A percentile compares a stretch with the other conserved stretches of the same genome.
These are phyloP conservation scores for Sclerotinia sclerotiorum DNA, from an alignment of 2,329 filamentous ascomycete species.

Conservation along the genomic window DNA sequence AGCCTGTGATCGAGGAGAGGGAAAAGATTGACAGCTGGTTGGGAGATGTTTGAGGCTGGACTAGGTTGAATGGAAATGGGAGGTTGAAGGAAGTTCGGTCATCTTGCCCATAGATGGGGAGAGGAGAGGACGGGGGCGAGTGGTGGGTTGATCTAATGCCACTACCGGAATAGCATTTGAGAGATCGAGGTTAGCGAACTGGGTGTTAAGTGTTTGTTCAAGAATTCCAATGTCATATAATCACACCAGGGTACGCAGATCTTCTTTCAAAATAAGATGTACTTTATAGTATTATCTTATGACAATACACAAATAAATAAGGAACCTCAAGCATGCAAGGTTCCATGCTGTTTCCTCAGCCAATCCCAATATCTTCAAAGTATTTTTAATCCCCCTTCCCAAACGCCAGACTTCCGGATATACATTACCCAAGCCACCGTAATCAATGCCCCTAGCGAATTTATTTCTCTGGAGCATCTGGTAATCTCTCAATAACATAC, in stretches of 20 bases:
- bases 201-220: no score
- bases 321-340: neutral
- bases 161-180: no score
- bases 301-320: neutral
- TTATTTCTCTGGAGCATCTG: conserved; percentile 68
- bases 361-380: conserved; percentile 12
- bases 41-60: neutral
- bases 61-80: no score
- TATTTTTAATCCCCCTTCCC: conserved; percentile 6
- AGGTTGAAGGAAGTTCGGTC: no score
- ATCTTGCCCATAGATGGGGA: neutral
- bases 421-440: conserved; percentile 5
- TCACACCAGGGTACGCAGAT: neutral
- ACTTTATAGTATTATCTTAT: neutral
- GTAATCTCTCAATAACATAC: conserved; percentile 90
- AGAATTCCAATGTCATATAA: neutral
- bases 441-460: neutral
- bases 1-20: no score
- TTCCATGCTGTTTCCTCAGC: neutral
- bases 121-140: neutral
- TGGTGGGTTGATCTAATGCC: no score
- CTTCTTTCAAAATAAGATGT: neutral
- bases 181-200: no score
- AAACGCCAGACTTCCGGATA: conserved; percentile 21
- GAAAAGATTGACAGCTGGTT: no score